These are phyloP conservation scores for Salix caprea DNA, from an alignment of 345 rosid species.

Conservation along the genomic window DNA sequence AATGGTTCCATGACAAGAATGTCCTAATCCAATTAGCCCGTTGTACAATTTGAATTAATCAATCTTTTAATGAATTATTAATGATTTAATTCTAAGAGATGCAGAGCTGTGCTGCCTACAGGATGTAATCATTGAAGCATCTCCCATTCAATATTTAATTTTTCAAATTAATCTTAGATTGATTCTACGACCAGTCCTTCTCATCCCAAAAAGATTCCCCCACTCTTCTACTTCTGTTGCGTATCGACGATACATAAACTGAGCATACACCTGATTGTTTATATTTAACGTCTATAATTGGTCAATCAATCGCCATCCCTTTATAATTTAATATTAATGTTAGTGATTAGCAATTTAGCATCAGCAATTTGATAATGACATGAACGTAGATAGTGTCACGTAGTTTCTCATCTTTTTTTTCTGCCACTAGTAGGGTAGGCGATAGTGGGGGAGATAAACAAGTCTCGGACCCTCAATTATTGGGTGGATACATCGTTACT, in stretches of 20 bases:
- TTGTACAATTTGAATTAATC: background rate
- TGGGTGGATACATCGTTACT: background rate
- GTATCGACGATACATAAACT: background rate
- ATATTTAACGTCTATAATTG: slow-evolving; percentile 13
- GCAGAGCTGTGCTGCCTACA: too few relatives aligned
- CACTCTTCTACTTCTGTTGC: background rate
- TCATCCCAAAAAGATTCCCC: slow-evolving; percentile 5
- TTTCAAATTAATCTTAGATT: background rate
- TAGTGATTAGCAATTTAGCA: background rate
- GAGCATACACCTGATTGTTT: too few relatives aligned
- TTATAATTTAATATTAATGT: background rate
- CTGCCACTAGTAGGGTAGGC: background rate
- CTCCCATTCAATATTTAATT: background rate
- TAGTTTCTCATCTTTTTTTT: background rate
- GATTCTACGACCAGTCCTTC: slow-evolving; percentile 17
- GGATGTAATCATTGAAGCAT: background rate
- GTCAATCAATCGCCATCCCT: slow-evolving; percentile 22
- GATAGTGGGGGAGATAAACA: background rate
- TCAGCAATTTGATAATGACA: background rate
- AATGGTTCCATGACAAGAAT: background rate
- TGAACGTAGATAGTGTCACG: background rate
- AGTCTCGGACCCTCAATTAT: background rate
- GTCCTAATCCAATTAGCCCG: background rate
- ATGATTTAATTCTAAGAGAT: background rate
- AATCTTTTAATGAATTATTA: background rate